Conservation (phyloP, 805 yeast species). For the Wickerhamia fluorescens region DNA sequence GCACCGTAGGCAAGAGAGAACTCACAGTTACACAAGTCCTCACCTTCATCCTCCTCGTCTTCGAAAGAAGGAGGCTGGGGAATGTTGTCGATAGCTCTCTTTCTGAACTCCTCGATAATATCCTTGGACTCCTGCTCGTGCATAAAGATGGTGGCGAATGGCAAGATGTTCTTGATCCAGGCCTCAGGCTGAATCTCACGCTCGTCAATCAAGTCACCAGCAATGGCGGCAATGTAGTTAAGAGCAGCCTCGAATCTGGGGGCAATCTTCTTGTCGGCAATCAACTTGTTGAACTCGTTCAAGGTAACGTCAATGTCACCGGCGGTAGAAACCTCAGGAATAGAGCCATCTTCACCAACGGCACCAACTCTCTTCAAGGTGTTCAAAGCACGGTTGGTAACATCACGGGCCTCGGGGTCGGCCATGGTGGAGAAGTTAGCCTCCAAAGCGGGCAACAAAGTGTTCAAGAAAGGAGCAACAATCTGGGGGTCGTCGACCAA, state of each 20-base stretch:
- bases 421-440: slow-evolving; percentile 93
- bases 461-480: slow-evolving; percentile 97
- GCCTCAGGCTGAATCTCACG: slow-evolving; percentile 84
- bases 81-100: slow-evolving; percentile 94
- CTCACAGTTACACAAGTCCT: slow-evolving; percentile 99
- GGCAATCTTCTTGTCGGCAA: slow-evolving; percentile 60
- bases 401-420: slow-evolving; percentile 99
- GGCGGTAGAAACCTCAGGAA: slow-evolving; percentile 98
- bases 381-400: slow-evolving; percentile 92
- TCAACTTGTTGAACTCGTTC: slow-evolving; percentile 68
- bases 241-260: slow-evolving; percentile 73
- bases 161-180: slow-evolving; percentile 85
- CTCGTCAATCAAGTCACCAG: slow-evolving; percentile 98
- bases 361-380: slow-evolving; percentile 99
- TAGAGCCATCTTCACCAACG: slow-evolving; percentile 78
- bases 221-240: slow-evolving; percentile 87
- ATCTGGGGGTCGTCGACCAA: slow-evolving; percentile 99
- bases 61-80: slow-evolving; percentile 94
- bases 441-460: slow-evolving; percentile 93
- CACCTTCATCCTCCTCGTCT: slow-evolving; percentile 98
- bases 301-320: slow-evolving; percentile 92
- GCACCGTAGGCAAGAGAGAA: slow-evolving; percentile 99
- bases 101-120: slow-evolving; percentile 89
- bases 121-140: slow-evolving; percentile 90
- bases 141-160: slow-evolving; percentile 92